Evolutionary conservation across 2,329 filamentous ascomycete species (phyloP).

Genomic region (Simplicillium aogashimaense): DNA sequence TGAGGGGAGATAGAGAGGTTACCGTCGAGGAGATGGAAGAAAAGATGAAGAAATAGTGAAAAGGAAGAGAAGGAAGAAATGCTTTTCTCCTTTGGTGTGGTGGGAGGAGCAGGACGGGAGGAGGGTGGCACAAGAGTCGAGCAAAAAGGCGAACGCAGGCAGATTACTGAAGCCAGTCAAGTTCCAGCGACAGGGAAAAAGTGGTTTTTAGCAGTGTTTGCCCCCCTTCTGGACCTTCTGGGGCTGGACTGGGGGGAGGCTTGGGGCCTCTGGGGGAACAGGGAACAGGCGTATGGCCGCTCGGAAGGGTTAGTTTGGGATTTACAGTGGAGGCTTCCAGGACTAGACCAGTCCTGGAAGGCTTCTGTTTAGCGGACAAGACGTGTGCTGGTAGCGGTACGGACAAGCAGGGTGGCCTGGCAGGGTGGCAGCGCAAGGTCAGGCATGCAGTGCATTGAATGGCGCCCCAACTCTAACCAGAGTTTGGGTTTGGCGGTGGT

Average conservation of each 20-base stretch:
- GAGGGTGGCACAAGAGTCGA: neutral
- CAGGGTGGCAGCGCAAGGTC: too few species aligned
- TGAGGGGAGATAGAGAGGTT: slow-evolving; percentile 10
- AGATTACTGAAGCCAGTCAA: neutral
- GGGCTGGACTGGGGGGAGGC: neutral
- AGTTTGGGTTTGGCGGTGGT: neutral
- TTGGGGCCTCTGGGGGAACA: neutral
- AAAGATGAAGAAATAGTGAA: neutral
- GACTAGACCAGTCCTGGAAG: neutral
- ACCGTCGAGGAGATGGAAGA: neutral
- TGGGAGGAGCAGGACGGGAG: neutral
- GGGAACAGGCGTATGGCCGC: neutral
- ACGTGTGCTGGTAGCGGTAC: too few species aligned
- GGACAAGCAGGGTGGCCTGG: too few species aligned
- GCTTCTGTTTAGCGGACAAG: too few species aligned
- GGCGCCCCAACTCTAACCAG: too few species aligned
- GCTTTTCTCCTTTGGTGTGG: neutral
- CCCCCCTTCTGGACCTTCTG: neutral
- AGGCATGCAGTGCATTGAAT: too few species aligned
- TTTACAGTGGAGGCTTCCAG: neutral
- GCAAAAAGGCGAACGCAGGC: neutral
- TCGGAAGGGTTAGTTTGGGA: neutral
- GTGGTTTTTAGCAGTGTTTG: neutral
- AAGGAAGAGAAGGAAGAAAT: neutral
- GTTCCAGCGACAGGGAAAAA: neutral